Evolutionary conservation across 345 rosid species (phyloP).

Genomic region (Brassica cretica): DNA sequence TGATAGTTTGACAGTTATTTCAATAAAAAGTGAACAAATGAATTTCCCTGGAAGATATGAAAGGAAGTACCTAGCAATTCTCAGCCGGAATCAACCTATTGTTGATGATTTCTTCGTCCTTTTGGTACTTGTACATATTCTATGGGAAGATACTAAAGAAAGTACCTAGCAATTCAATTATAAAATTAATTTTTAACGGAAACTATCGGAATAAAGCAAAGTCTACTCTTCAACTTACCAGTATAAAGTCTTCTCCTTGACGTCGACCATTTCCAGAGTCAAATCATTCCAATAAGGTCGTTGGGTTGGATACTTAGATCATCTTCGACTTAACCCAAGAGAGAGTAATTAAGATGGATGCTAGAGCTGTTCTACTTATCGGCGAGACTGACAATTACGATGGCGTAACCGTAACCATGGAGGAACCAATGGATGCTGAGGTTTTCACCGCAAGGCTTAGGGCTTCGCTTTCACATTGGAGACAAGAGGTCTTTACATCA

Average conservation of each 20-base stretch:
- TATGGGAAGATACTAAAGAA: no score
- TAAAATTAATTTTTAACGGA: no score
- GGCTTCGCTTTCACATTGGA: slow-evolving; percentile 59
- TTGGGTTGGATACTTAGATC: not conserved
- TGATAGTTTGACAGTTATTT: no score
- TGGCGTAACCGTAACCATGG: slow-evolving; percentile 39
- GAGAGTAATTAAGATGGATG: not conserved
- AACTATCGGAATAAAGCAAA: no score
- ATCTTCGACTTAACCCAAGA: not conserved
- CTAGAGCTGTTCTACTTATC: not conserved
- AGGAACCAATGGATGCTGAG: slow-evolving; percentile 46
- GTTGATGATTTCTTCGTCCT: no score
- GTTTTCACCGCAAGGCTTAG: slow-evolving; percentile 48
- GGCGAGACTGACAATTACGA: not conserved
- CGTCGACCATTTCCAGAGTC: not conserved
- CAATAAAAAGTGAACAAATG: no score
- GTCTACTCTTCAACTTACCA: not conserved
- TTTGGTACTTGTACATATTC: no score
- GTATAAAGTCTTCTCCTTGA: not conserved
- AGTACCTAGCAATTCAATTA: no score
- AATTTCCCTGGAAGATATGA: no score
- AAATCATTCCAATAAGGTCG: not conserved
- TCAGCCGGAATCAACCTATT: no score
- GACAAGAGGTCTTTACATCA: slow-evolving; percentile 44
- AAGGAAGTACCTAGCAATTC: no score